A percentile compares a stretch with the other conserved stretches of the same genome.
These are phyloP conservation scores for Phytopythium ostracodes DNA, from an alignment of 352 stramenopile genomes.

Conservation along the genomic window DNA sequence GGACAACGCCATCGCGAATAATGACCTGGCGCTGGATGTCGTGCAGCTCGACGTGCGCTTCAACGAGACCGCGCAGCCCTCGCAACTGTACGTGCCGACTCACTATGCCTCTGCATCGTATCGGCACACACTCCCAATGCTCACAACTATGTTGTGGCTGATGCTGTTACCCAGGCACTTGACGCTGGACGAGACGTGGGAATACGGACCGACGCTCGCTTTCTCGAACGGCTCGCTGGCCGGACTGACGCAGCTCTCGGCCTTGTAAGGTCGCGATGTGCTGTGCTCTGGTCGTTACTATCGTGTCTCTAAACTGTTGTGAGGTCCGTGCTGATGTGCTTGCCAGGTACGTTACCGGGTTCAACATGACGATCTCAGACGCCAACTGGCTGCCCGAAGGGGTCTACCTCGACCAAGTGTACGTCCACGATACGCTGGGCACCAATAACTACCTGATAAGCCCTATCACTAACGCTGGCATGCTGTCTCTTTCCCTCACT, in stretches of 20 bases:
- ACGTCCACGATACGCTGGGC: slow-evolving; percentile 2
- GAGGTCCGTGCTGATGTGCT: not conserved
- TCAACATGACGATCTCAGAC: slow-evolving; percentile 38
- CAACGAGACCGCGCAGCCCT: slow-evolving; percentile 11
- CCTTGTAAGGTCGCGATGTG: slow-evolving; percentile 13
- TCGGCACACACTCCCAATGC: not conserved
- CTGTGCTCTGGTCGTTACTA: not conserved
- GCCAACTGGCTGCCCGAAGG: slow-evolving; percentile 26
- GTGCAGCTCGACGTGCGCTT: slow-evolving; percentile 26
- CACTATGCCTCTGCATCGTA: not conserved
- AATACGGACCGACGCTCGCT: slow-evolving; percentile 15
- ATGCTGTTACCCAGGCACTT: slow-evolving; percentile 6
- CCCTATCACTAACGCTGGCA: not conserved
- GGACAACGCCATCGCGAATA: slow-evolving; percentile 7
- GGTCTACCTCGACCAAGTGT: slow-evolving; percentile 34
- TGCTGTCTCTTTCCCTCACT: not conserved
- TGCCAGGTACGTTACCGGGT: slow-evolving; percentile 24
- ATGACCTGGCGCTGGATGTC: slow-evolving; percentile 6
- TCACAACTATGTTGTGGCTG: not conserved
- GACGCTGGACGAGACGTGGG: slow-evolving; percentile 8
- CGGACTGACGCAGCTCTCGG: slow-evolving; percentile 24
- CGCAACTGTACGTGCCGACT: slow-evolving; percentile 13
- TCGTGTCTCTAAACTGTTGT: slow-evolving; percentile 3
- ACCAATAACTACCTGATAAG: not conserved
- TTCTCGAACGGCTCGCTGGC: slow-evolving; percentile 13